Percentiles rank a stretch among this genome's conserved stretches.
Evolutionary conservation across 169 alveolate species (phyloP).

Genomic region (Haemoproteus tartakovskyi): DNA sequence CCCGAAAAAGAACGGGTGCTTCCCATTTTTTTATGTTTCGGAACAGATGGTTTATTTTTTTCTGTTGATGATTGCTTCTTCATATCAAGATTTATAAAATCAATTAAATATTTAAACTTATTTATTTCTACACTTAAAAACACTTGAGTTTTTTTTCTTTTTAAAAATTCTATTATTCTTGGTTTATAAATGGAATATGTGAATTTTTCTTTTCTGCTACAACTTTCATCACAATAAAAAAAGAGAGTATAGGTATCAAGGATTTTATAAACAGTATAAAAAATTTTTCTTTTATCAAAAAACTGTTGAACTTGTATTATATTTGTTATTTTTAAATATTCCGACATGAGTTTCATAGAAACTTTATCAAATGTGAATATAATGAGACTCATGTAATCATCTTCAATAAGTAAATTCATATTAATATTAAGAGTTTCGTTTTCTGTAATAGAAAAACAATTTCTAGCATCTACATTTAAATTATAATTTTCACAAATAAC

Average conservation of each 20-base stretch:
- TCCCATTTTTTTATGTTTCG: too few relatives aligned
- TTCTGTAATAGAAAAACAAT: not conserved
- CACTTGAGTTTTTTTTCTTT: conserved; percentile 27
- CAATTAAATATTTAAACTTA: conserved; percentile 20
- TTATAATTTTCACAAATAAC: not conserved
- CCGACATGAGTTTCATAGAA: not conserved
- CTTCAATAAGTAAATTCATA: conserved; percentile 3
- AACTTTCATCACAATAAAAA: conserved; percentile 9
- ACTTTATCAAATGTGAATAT: conserved; percentile 5
- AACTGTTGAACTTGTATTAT: conserved; percentile 7
- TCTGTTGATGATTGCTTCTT: not conserved
- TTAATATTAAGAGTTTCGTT: not conserved
- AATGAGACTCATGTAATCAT: not conserved
- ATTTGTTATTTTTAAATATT: conserved; percentile 1
- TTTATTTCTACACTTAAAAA: conserved; percentile 40
- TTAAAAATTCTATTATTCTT: conserved; percentile 7
- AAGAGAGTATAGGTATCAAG: conserved; percentile 27
- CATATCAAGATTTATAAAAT: conserved; percentile 19
- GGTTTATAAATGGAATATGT: conserved; percentile 35
- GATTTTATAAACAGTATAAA: conserved; percentile 27
- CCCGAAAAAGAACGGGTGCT: too few relatives aligned
- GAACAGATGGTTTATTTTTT: not conserved
- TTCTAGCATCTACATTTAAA: conserved; percentile 3
- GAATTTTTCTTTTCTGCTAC: conserved; percentile 30
- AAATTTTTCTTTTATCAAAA: not conserved